phyloP scores from a whole-genome alignment of 176 grass and related monocot genomes.

The Calamus simplicifolius region DNA sequence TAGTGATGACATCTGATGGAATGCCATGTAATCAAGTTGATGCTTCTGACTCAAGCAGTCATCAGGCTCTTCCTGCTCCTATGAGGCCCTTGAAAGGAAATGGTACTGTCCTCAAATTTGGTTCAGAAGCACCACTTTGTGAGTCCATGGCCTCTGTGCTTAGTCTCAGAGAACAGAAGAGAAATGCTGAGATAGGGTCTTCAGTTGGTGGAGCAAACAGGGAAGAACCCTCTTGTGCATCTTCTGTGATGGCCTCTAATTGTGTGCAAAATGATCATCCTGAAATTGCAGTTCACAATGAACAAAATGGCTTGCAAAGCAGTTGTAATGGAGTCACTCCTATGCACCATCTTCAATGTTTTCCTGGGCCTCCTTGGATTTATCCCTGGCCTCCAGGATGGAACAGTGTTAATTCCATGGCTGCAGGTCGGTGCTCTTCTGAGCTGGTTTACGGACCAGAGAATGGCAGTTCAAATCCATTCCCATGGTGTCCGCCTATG shows the following conservation, averaged over 20 bases:
- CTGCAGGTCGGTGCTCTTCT: neutral
- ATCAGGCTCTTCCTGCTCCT: neutral
- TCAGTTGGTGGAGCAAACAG: neutral
- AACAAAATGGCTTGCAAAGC: neutral
- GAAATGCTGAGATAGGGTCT: neutral
- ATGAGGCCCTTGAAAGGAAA: neutral
- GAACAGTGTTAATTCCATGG: neutral
- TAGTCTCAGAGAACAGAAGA: neutral
- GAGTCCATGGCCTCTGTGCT: constrained; percentile 1
- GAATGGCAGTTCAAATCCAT: neutral
- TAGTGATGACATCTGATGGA: no score
- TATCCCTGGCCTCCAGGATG: neutral
- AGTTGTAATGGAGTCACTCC: neutral
- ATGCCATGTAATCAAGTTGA: no score
- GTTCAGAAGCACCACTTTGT: constrained; percentile 1
- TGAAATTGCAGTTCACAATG: neutral
- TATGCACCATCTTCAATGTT: neutral
- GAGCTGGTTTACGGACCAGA: neutral
- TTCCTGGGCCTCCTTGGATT: constrained; percentile 1
- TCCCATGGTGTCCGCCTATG: neutral
- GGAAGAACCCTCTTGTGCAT: neutral
- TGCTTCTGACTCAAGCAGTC: neutral
- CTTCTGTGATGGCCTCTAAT: neutral
- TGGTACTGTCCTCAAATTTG: neutral
- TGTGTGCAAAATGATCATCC: constrained; percentile 1